phyloP scores from a whole-genome alignment of 345 rosid species.

The Salix caprea region DNA sequence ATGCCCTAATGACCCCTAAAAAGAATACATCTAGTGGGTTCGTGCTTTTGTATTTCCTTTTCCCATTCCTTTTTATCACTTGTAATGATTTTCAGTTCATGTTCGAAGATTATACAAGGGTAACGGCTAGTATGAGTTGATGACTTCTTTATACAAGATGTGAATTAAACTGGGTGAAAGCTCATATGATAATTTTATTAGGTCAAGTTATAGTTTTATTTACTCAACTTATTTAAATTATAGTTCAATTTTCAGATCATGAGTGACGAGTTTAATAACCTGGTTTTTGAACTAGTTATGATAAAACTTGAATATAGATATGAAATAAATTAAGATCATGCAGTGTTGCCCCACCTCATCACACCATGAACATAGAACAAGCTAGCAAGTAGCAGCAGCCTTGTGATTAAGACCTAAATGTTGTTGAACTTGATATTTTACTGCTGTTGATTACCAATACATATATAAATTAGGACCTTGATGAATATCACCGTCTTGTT shows the following conservation, averaged over 20 bases:
- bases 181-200: too few relatives aligned
- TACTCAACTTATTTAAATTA: too few relatives aligned
- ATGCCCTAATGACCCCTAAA: constrained; percentile 35
- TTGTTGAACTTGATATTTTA: not conserved
- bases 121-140: constrained; percentile 6
- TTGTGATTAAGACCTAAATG: not conserved
- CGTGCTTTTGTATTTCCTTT: constrained; percentile 11
- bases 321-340: not conserved
- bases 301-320: not conserved
- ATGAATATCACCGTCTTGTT: not conserved
- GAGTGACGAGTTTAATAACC: too few relatives aligned
- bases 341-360: not conserved
- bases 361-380: not conserved
- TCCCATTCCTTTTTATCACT: constrained; percentile 7
- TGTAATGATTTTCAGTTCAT: constrained; percentile 21
- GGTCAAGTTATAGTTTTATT: too few relatives aligned
- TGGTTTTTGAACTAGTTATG: too few relatives aligned
- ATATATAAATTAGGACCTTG: not conserved
- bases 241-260: too few relatives aligned
- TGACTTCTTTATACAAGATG: too few relatives aligned
- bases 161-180: too few relatives aligned
- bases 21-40: constrained; percentile 42
- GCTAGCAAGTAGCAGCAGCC: not conserved
- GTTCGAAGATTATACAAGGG: constrained; percentile 4
- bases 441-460: not conserved